Evolutionary conservation across 2,329 filamentous ascomycete species (phyloP).

Genomic region (Dactylellina cionopaga): DNA sequence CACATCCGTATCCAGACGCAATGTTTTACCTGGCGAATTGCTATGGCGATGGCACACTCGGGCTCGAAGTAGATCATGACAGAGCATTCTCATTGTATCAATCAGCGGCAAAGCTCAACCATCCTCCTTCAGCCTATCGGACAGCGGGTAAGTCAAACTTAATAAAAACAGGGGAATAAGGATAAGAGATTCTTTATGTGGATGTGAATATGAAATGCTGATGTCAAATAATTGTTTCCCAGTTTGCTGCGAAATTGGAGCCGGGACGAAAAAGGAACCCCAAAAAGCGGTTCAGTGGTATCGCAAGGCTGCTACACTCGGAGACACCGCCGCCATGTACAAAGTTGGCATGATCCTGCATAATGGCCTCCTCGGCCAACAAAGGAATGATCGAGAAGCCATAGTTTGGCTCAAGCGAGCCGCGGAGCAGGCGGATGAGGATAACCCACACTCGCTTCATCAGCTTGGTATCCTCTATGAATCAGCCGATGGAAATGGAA

Average conservation of each 20-base stretch:
- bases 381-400: constrained; percentile 82
- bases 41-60: constrained; percentile 81
- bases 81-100: constrained; percentile 95
- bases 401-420: constrained; percentile 93
- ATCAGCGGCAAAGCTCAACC: constrained; percentile 87
- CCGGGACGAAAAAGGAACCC: constrained; percentile 88
- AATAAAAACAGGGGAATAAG: background rate
- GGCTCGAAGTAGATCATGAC: constrained; percentile 82
- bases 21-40: constrained; percentile 95
- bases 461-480: constrained; percentile 78
- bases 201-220: no score
- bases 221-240: no score
- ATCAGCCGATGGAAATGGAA: constrained; percentile 67
- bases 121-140: constrained; percentile 87
- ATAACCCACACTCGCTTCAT: constrained; percentile 95
- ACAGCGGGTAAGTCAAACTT: constrained; percentile 69
- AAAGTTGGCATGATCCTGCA: constrained; percentile 96
- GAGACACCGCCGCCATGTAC: constrained; percentile 95
- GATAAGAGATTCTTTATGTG: no score
- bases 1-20: constrained; percentile 72
- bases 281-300: constrained; percentile 99
- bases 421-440: constrained; percentile 83
- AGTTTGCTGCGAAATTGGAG: constrained; percentile 96
- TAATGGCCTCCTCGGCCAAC: constrained; percentile 91
- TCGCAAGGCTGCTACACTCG: constrained; percentile 86